Conservation (phyloP, 192 early-diverging fungal genomes). For the Mortierella hygrophila region DNA sequence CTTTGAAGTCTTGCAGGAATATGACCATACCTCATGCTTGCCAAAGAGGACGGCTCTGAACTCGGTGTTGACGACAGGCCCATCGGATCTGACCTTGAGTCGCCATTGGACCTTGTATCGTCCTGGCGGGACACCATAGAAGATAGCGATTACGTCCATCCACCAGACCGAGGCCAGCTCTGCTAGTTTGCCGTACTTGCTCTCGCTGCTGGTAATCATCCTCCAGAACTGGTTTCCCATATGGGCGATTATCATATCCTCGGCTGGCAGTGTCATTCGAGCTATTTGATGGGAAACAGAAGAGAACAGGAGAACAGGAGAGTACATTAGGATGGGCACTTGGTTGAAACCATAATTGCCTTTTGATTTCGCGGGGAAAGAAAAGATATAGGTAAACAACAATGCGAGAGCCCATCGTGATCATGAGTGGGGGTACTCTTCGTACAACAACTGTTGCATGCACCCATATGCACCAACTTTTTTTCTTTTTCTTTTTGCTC, state of each 20-base stretch:
- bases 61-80: constrained; percentile 45
- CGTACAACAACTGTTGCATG: background rate
- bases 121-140: constrained; percentile 35
- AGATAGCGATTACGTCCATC: constrained; percentile 32
- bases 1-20: background rate
- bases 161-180: constrained; percentile 50
- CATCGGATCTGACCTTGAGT: constrained; percentile 38
- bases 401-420: background rate
- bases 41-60: constrained; percentile 38
- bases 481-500: background rate
- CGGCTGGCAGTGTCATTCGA: constrained; percentile 26
- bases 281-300: constrained; percentile 1
- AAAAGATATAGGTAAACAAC: background rate
- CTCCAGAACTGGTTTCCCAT: constrained; percentile 48
- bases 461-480: background rate
- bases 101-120: constrained; percentile 54
- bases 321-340: background rate
- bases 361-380: background rate
- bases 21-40: constrained; percentile 25
- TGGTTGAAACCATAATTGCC: background rate
- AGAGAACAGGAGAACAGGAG: background rate
- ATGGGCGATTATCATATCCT: constrained; percentile 32
- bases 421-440: background rate
- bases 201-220: constrained; percentile 25
- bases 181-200: constrained; percentile 37